A percentile compares a stretch with the other conserved stretches of the same genome.
Evolutionary conservation across 306 rosid genomes (phyloP).

Genomic region (Inga oerstediana): DNA sequence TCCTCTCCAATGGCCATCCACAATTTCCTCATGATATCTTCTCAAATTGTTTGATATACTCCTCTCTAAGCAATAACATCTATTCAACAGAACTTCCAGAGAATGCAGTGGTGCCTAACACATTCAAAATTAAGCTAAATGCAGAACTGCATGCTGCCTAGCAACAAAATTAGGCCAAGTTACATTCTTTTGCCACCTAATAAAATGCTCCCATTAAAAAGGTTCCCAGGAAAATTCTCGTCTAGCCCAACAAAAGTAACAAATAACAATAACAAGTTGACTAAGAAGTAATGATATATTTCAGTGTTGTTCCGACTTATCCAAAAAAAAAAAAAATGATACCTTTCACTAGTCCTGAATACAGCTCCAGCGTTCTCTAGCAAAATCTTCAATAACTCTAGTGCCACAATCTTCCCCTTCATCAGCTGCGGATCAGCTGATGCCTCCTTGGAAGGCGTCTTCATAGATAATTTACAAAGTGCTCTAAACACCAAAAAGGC

Average conservation of each 20-base stretch:
- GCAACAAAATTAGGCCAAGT: background rate
- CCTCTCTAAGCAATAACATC: background rate
- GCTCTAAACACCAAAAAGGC: constrained; percentile 97
- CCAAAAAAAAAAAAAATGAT: background rate
- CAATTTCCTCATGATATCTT: background rate
- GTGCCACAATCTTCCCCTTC: constrained; percentile 97
- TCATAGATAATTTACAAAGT: constrained; percentile 95
- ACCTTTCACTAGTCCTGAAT: constrained; percentile 98
- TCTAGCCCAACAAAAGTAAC: background rate
- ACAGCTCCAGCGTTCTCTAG: constrained; percentile 99
- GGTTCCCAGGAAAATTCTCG: background rate
- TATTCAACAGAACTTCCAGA: constrained; percentile 8
- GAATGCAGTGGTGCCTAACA: constrained; percentile 3
- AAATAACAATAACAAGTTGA: constrained; percentile 1
- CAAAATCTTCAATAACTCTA: constrained; percentile 93
- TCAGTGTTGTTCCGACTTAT: constrained; percentile 46
- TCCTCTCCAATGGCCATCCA: background rate
- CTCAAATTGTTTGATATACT: background rate
- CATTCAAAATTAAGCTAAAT: background rate
- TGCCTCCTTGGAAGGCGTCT: constrained; percentile 95
- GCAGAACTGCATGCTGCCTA: background rate
- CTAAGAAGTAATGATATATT: constrained; percentile 53
- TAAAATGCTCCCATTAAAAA: background rate
- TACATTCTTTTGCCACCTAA: background rate
- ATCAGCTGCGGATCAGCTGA: constrained; percentile 79